phyloP scores from a whole-genome alignment of 192 early-diverging fungal species.

The Cetraspora pellucida region DNA sequence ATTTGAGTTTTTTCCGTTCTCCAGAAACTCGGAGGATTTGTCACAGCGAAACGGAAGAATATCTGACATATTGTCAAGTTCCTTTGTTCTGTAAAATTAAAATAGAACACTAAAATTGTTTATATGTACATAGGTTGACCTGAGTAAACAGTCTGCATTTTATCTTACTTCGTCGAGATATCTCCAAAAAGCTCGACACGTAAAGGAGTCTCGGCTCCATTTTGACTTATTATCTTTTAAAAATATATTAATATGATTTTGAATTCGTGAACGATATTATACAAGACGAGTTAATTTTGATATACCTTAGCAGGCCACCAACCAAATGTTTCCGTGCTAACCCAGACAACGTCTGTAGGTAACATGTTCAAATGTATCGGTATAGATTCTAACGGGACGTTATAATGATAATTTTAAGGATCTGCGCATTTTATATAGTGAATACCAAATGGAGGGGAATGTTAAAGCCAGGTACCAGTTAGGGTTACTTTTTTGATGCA shows the following conservation, averaged over 20 bases:
- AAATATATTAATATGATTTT: neutral
- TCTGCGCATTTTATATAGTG: too few species aligned
- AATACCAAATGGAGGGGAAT: too few species aligned
- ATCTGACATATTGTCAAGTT: neutral
- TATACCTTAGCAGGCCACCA: conserved; percentile 27
- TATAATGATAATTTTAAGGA: too few species aligned
- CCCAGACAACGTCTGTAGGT: conserved; percentile 1
- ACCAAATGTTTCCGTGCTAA: neutral
- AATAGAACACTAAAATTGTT: neutral
- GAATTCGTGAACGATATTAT: neutral
- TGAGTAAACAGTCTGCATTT: neutral
- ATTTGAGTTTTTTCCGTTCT: neutral
- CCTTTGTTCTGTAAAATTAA: neutral
- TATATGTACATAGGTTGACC: too few species aligned
- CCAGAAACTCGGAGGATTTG: neutral
- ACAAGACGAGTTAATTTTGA: neutral
- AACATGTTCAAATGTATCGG: neutral
- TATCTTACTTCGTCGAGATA: neutral
- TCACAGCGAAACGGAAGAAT: conserved; percentile 9
- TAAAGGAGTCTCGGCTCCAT: conserved; percentile 6
- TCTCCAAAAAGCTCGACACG: neutral
- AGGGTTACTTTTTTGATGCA: too few species aligned
- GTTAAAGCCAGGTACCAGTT: too few species aligned
- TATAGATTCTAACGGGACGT: too few species aligned
- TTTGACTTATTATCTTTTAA: conserved; percentile 14